Conservation (phyloP, 2,329 filamentous ascomycete species). For the Aspergillus chevalieri region DNA sequence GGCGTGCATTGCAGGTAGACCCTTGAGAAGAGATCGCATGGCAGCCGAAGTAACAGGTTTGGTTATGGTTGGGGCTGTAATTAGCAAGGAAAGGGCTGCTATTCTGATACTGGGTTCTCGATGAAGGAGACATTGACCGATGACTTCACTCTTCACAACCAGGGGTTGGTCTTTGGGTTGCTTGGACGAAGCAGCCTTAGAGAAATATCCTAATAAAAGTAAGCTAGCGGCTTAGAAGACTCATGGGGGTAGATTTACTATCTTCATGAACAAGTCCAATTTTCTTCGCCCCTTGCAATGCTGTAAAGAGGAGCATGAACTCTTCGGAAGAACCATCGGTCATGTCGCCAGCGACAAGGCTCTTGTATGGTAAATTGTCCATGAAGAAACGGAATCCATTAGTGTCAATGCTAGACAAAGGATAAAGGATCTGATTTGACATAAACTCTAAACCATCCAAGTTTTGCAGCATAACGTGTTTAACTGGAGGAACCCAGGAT, state of each 20-base stretch:
- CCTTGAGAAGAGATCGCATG: conserved; percentile 57
- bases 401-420: conserved; percentile 29
- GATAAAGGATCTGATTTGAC: conserved; percentile 31
- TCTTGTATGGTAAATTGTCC: conserved; percentile 49
- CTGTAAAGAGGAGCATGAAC: conserved; percentile 57
- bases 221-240: conserved; percentile 6
- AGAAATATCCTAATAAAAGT: conserved; percentile 21
- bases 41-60: conserved; percentile 61
- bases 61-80: conserved; percentile 68
- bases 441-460: conserved; percentile 29
- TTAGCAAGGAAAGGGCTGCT: conserved; percentile 73
- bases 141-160: conserved; percentile 29
- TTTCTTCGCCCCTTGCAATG: conserved; percentile 67
- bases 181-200: conserved; percentile 12
- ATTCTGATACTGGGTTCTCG: conserved; percentile 62
- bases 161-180: conserved; percentile 14
- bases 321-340: conserved; percentile 47
- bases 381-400: conserved; percentile 46
- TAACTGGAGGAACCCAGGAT: conserved; percentile 33
- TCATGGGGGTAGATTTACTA: conserved; percentile 34
- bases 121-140: conserved; percentile 36
- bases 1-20: conserved; percentile 67
- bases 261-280: conserved; percentile 64
- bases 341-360: conserved; percentile 42
- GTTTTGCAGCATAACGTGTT: conserved; percentile 31